These are phyloP conservation scores for Penicillium psychrosexuale DNA, from an alignment of 2,329 filamentous ascomycete genomes.

Conservation along the genomic window DNA sequence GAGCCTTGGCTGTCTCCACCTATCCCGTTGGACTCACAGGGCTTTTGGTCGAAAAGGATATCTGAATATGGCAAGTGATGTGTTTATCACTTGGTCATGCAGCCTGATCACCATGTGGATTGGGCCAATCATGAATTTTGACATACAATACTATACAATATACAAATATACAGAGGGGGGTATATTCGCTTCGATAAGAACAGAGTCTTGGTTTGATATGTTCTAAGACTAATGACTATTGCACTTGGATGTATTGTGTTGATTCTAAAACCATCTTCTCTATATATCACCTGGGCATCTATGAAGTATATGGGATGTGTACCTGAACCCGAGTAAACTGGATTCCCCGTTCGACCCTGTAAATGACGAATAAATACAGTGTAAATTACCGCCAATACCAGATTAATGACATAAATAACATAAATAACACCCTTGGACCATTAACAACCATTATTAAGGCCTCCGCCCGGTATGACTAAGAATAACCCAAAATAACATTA, in stretches of 20 bases:
- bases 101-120: slow-evolving; percentile 16
- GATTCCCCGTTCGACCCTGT: not conserved
- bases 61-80: slow-evolving; percentile 16
- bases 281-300: not conserved
- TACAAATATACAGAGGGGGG: not conserved
- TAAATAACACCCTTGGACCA: not conserved
- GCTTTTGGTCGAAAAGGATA: slow-evolving; percentile 1
- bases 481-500: slow-evolving; percentile 8
- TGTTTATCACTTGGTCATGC: slow-evolving; percentile 13
- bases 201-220: not conserved
- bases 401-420: not conserved
- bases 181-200: not conserved
- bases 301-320: not conserved
- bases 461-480: not conserved
- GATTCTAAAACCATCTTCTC: not conserved
- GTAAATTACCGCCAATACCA: not conserved
- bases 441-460: not conserved
- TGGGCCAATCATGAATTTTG: slow-evolving; percentile 10
- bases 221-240: no score
- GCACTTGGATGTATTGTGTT: not conserved
- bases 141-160: not conserved
- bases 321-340: not conserved
- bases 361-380: not conserved
- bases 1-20: slow-evolving; percentile 22
- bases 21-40: slow-evolving; percentile 6